Evolutionary conservation across 208 protist genomes (phyloP).

Genomic region (Wallacemonas sp.): DNA sequence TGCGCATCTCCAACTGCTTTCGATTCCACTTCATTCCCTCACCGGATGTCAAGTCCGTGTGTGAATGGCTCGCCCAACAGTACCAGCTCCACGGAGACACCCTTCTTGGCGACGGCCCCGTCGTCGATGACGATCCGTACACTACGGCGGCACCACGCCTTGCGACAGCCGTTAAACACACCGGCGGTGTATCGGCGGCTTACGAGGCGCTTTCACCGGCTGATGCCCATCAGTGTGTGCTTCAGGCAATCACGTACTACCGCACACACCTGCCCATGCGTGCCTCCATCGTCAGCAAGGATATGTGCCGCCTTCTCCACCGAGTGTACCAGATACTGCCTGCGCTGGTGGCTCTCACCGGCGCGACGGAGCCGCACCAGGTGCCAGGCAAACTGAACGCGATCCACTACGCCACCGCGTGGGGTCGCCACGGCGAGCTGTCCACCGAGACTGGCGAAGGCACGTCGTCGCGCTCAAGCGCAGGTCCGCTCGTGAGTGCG

Average conservation of each 20-base stretch:
- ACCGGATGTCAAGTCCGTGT: slow-evolving; percentile 30
- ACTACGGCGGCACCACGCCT: not conserved
- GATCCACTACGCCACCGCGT: slow-evolving; percentile 58
- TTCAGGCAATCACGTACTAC: slow-evolving; percentile 63
- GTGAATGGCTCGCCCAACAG: slow-evolving; percentile 43
- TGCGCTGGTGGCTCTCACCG: slow-evolving; percentile 20
- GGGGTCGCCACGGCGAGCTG: slow-evolving; percentile 27
- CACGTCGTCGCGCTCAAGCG: not conserved
- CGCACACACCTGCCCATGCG: slow-evolving; percentile 71
- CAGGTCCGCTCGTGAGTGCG: slow-evolving; percentile 47
- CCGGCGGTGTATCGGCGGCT: not conserved
- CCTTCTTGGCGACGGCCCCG: not conserved
- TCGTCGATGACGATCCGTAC: not conserved
- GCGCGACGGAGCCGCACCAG: not conserved
- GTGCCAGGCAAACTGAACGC: slow-evolving; percentile 38
- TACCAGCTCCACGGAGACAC: slow-evolving; percentile 6
- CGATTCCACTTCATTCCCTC: slow-evolving; percentile 71
- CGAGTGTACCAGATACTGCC: slow-evolving; percentile 66
- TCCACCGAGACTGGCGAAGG: not conserved
- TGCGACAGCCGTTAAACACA: not conserved
- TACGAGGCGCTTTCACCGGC: not conserved
- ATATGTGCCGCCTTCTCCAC: slow-evolving; percentile 58
- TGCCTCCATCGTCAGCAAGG: slow-evolving; percentile 51
- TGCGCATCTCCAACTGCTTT: slow-evolving; percentile 66
- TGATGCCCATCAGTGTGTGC: slow-evolving; percentile 6